Conservation (phyloP, 106 monocot genomes). For the Ottelia alismoides region DNA sequence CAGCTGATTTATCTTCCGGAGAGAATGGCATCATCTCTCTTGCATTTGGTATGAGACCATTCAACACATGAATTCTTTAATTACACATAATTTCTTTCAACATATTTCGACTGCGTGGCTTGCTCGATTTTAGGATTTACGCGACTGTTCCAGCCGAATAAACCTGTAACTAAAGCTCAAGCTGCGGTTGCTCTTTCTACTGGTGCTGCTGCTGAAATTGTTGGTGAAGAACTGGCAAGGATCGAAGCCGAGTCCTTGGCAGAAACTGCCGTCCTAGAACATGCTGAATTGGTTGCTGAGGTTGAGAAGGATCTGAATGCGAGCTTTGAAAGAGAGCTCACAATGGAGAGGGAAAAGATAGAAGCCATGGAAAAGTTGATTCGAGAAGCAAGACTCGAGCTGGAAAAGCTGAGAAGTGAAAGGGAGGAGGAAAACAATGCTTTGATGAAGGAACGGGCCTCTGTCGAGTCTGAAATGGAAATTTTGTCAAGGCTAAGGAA, state of each 20-base stretch:
- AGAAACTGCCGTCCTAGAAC: conserved; percentile 79
- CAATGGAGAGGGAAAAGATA: conserved; percentile 69
- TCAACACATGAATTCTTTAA: no score
- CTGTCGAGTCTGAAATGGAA: conserved; percentile 93
- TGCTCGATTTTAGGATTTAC: conserved; percentile 67
- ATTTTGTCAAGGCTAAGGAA: conserved; percentile 62
- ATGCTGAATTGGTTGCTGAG: conserved; percentile 72
- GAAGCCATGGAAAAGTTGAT: conserved; percentile 72
- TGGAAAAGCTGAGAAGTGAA: conserved; percentile 59
- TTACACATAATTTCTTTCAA: no score
- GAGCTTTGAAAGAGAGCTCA: conserved; percentile 72
- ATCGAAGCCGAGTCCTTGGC: conserved; percentile 91
- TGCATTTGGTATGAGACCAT: conserved; percentile 92
- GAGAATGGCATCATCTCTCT: conserved; percentile 86
- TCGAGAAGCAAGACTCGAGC: conserved; percentile 65
- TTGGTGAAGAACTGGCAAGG: conserved; percentile 83
- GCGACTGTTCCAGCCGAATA: conserved; percentile 86
- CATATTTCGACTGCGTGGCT: no score
- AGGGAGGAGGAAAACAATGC: conserved; percentile 72
- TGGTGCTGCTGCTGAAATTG: conserved; percentile 73
- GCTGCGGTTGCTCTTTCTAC: conserved; percentile 85
- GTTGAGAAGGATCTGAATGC: conserved; percentile 92
- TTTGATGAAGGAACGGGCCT: conserved; percentile 48
- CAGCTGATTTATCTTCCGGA: conserved; percentile 69
- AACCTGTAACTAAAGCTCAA: conserved; percentile 95